These are phyloP conservation scores for Erigeron canadensis DNA, from an alignment of 129 eudicot genomes.

Conservation along the genomic window DNA sequence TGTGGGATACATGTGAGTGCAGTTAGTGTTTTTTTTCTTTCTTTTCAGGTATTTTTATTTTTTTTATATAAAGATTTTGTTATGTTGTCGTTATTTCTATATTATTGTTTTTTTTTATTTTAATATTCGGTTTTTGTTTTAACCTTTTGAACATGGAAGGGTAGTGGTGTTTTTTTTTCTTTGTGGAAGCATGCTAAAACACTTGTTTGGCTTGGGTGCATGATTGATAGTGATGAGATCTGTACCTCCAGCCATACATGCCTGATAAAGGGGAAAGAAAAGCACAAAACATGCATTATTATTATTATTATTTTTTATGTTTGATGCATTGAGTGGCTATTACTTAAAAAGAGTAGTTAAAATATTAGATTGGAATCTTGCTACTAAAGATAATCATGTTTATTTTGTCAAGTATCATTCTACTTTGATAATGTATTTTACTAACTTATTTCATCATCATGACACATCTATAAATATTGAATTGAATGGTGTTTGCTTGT, in stretches of 20 bases:
- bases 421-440: too few species aligned
- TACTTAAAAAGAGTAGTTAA: neutral
- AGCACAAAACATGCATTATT: conserved; percentile 3
- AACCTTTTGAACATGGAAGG: neutral
- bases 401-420: too few species aligned
- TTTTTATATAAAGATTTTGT: too few species aligned
- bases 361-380: neutral
- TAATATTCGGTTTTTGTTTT: too few species aligned
- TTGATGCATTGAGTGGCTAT: neutral
- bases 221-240: conserved; percentile 6
- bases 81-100: too few species aligned
- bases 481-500: too few species aligned
- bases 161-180: neutral
- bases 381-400: too few species aligned
- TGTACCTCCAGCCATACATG: conserved; percentile 5
- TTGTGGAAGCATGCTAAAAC: conserved; percentile 5
- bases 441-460: too few species aligned
- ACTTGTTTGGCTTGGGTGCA: conserved; percentile 2
- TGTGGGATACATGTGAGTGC: conserved; percentile 8
- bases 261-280: neutral
- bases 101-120: too few species aligned
- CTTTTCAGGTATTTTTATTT: too few species aligned
- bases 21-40: too few species aligned
- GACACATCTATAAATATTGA: too few species aligned
- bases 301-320: neutral